Conservation (phyloP, 371 early-diverging fungal genomes). For the Haplosporangium sp. region DNA sequence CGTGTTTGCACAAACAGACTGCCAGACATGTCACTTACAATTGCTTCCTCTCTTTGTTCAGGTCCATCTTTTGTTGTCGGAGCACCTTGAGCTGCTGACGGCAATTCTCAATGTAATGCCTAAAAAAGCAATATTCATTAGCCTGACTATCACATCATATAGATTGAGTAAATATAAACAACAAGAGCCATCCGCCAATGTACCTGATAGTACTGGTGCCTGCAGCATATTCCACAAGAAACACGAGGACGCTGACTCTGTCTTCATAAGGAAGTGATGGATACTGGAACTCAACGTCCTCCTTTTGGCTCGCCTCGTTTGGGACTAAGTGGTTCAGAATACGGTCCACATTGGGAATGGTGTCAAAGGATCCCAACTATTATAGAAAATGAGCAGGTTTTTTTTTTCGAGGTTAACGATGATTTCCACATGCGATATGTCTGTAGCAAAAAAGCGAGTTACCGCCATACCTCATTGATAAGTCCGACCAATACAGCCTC, state of each 20-base stretch:
- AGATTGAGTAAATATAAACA: background rate
- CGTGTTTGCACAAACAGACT: background rate
- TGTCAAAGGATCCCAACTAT: constrained; percentile 62
- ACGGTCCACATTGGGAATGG: constrained; percentile 59
- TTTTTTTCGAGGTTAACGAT: background rate
- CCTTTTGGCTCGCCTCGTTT: constrained; percentile 51
- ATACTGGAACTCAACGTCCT: constrained; percentile 62
- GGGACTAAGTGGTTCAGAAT: constrained; percentile 64
- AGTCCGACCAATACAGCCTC: constrained; percentile 50
- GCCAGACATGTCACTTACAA: constrained; percentile 18
- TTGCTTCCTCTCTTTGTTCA: constrained; percentile 69
- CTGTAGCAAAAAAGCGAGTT: background rate
- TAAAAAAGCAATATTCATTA: background rate
- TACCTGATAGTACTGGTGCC: constrained; percentile 54
- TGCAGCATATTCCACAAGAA: constrained; percentile 62
- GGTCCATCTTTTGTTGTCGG: constrained; percentile 71
- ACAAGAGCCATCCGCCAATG: background rate
- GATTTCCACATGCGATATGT: background rate
- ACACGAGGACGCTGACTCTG: constrained; percentile 61
- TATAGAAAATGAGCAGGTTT: background rate
- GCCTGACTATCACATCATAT: background rate
- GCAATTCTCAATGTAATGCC: constrained; percentile 72
- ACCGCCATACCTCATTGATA: constrained; percentile 36
- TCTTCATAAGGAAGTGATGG: constrained; percentile 58
- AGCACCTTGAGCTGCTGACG: constrained; percentile 73